Evolutionary conservation across 768 basidiomycete genomes (phyloP).

Genomic region (Lyophyllum semitale): DNA sequence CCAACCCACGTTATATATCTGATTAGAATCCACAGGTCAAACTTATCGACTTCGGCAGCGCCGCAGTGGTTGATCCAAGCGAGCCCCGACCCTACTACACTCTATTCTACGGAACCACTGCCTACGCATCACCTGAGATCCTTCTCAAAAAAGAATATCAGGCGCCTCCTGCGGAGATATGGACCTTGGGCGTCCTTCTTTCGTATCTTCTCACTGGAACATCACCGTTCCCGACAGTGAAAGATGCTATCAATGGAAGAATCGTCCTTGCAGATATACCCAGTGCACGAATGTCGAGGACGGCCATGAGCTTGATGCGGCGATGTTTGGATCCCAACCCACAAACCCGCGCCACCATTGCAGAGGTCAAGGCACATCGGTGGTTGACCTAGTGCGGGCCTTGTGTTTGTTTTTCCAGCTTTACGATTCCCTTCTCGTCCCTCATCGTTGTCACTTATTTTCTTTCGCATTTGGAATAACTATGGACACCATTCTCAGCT

Average conservation of each 20-base stretch:
- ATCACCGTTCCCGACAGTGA: conserved; percentile 89
- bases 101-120: conserved; percentile 90
- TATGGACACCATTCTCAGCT: neutral
- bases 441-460: neutral
- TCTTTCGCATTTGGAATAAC: neutral
- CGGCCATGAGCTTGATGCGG: conserved; percentile 63
- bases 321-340: conserved; percentile 88
- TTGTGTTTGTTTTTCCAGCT: neutral
- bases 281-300: conserved; percentile 40
- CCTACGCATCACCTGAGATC: conserved; percentile 95
- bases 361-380: conserved; percentile 78
- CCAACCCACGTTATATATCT: neutral
- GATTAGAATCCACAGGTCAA: conserved; percentile 61
- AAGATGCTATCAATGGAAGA: conserved; percentile 71
- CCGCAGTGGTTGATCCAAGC: conserved; percentile 68
- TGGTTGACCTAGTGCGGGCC: conserved; percentile 55
- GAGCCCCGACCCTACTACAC: conserved; percentile 67
- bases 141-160: conserved; percentile 86
- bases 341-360: conserved; percentile 74
- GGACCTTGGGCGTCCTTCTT: conserved; percentile 94
- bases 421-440: neutral
- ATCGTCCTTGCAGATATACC: conserved; percentile 51
- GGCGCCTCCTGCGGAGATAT: conserved; percentile 93
- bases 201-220: conserved; percentile 92
- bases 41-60: conserved; percentile 94